phyloP scores from a whole-genome alignment of 2,329 filamentous ascomycete species.

The Cladosporium oxysporum region DNA sequence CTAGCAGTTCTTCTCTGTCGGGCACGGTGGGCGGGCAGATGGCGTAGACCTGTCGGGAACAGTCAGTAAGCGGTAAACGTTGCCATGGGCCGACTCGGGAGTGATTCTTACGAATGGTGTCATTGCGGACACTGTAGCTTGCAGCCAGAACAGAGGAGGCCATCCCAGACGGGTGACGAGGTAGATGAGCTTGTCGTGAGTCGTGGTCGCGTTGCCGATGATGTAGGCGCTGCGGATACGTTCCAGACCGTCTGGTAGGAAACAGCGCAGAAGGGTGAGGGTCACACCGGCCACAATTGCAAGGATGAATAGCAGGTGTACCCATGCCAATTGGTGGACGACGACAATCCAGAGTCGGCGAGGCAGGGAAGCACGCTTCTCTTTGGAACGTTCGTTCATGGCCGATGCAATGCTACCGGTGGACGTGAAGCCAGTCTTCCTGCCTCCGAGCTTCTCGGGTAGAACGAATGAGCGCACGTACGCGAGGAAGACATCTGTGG shows the following conservation, averaged over 20 bases:
- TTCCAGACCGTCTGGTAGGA: conserved; percentile 13
- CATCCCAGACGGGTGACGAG: conserved; percentile 63
- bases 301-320: conserved; percentile 22
- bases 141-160: conserved; percentile 60
- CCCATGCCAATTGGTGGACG: conserved; percentile 18
- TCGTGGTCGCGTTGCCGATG: conserved; percentile 10
- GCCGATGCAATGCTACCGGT: conserved; percentile 59
- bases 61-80: background rate
- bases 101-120: conserved; percentile 46
- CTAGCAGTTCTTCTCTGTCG: conserved; percentile 58
- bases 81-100: background rate
- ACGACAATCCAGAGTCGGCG: conserved; percentile 14
- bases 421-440: conserved; percentile 60
- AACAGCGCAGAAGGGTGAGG: conserved; percentile 7
- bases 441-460: conserved; percentile 53
- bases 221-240: conserved; percentile 11
- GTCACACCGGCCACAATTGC: conserved; percentile 6
- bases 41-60: conserved; percentile 49
- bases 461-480: conserved; percentile 18
- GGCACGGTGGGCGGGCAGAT: conserved; percentile 61
- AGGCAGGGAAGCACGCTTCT: conserved; percentile 22
- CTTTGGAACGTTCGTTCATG: conserved; percentile 58
- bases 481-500: conserved; percentile 11
- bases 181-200: conserved; percentile 42
- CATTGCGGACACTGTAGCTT: conserved; percentile 21